Evolutionary conservation across 2,329 filamentous ascomycete species (phyloP).

Genomic region (Fusarium anthophilum): DNA sequence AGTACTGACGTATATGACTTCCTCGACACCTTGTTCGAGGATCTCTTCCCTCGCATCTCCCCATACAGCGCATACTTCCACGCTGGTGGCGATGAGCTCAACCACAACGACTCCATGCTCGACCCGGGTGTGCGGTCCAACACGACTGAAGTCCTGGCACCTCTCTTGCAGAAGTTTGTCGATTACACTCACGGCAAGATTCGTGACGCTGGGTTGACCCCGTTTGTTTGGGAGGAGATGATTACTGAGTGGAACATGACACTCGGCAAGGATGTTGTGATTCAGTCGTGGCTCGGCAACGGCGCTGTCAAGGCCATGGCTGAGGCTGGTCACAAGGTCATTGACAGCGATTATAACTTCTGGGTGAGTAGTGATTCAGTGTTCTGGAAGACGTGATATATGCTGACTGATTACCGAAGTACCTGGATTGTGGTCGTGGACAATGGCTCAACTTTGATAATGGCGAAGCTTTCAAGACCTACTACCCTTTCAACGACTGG

Average conservation of each 20-base stretch:
- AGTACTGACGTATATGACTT: conserved; percentile 75
- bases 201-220: conserved; percentile 69
- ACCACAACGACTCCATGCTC: conserved; percentile 70
- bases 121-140: conserved; percentile 79
- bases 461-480: conserved; percentile 59
- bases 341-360: conserved; percentile 80
- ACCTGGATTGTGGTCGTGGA: conserved; percentile 84
- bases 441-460: conserved; percentile 79
- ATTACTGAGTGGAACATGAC: conserved; percentile 80
- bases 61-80: conserved; percentile 82
- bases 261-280: conserved; percentile 74
- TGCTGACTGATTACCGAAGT: conserved; percentile 56
- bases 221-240: conserved; percentile 92
- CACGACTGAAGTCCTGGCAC: conserved; percentile 70
- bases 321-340: conserved; percentile 72
- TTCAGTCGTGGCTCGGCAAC: conserved; percentile 81
- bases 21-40: conserved; percentile 75
- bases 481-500: conserved; percentile 82
- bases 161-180: conserved; percentile 81
- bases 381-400: not conserved
- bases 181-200: conserved; percentile 75
- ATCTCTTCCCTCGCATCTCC: conserved; percentile 76
- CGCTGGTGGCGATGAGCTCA: conserved; percentile 88
- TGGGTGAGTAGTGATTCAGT: conserved; percentile 65
- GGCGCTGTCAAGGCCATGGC: conserved; percentile 69